Percentiles rank a stretch among this genome's conserved stretches.
Conservation (phyloP, 345 rosid genomes). For the Murraya koenigii region DNA sequence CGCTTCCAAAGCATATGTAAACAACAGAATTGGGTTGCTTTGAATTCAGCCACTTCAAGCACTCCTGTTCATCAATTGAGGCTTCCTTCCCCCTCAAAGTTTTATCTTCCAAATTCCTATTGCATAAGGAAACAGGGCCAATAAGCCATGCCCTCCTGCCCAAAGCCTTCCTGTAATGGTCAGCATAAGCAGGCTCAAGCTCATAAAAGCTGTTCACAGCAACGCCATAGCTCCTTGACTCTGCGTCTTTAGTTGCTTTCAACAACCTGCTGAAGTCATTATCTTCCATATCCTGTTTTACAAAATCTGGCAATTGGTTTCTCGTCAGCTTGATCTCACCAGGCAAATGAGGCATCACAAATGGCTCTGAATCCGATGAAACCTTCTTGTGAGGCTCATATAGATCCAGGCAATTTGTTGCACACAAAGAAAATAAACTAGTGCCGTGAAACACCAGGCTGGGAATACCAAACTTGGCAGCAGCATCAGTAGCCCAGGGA, state of each 20-base stretch:
- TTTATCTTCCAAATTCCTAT: conserved; percentile 8
- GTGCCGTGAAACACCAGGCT: conserved; percentile 37
- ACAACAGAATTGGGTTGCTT: conserved; percentile 43
- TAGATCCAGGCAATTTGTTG: neutral
- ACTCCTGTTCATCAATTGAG: conserved; percentile 20
- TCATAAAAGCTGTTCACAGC: conserved; percentile 47
- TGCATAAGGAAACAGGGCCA: conserved; percentile 37
- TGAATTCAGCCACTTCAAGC: conserved; percentile 41
- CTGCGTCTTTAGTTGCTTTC: conserved; percentile 14
- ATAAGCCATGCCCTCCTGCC: conserved; percentile 46
- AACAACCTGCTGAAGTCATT: neutral
- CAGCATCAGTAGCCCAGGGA: conserved; percentile 38
- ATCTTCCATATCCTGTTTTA: neutral
- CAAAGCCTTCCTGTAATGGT: conserved; percentile 30
- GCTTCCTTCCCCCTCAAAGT: conserved; percentile 26
- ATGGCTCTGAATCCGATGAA: conserved; percentile 23
- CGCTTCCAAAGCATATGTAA: conserved; percentile 48
- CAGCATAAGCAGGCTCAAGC: conserved; percentile 38
- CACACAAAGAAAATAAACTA: conserved; percentile 28
- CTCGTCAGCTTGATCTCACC: conserved; percentile 32
- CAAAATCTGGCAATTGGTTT: conserved; percentile 11
- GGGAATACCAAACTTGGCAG: conserved; percentile 32
- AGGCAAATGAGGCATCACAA: conserved; percentile 29
- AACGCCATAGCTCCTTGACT: conserved; percentile 30
- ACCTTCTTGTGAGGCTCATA: conserved; percentile 29